Percentiles rank a stretch among this genome's conserved stretches.
Conservation (phyloP, 2,329 filamentous ascomycete genomes). For the Lecanosticta acicola region DNA sequence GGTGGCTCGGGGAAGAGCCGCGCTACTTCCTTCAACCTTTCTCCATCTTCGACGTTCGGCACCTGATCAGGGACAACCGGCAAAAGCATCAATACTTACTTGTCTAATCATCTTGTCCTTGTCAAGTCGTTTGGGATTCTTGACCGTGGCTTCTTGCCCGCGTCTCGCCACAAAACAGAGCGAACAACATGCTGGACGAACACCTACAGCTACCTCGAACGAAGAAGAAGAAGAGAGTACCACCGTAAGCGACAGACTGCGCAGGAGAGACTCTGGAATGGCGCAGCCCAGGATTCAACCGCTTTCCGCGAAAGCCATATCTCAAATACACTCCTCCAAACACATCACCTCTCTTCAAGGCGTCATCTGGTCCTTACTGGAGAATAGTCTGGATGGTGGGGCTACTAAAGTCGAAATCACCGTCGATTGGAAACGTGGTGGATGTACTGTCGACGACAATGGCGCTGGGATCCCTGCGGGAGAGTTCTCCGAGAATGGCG, state of each 20-base stretch:
- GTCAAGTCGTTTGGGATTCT: too few relatives aligned
- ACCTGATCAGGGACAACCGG: too few relatives aligned
- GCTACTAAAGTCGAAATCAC: constrained; percentile 63
- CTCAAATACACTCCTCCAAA: constrained; percentile 81
- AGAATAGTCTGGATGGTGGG: constrained; percentile 78
- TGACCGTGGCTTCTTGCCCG: neutral
- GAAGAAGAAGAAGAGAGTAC: constrained; percentile 14
- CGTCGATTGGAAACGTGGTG: constrained; percentile 69
- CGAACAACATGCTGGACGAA: neutral
- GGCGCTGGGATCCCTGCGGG: constrained; percentile 67
- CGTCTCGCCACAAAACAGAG: neutral
- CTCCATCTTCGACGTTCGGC: too few relatives aligned
- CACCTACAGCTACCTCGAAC: neutral
- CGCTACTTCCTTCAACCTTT: too few relatives aligned
- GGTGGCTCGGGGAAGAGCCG: too few relatives aligned
- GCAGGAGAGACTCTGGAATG: neutral
- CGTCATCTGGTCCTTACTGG: constrained; percentile 65
- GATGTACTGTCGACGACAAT: constrained; percentile 77
- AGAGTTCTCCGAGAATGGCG: constrained; percentile 67
- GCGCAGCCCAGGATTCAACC: constrained; percentile 23
- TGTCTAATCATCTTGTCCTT: too few relatives aligned
- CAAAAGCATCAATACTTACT: too few relatives aligned
- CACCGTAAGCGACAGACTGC: constrained; percentile 43
- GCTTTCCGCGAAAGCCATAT: constrained; percentile 21
- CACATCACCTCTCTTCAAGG: constrained; percentile 67